Base-by-base conservation (phyloP, 768 basidiomycete genomes). In the Cubamyces sp. region DNA sequence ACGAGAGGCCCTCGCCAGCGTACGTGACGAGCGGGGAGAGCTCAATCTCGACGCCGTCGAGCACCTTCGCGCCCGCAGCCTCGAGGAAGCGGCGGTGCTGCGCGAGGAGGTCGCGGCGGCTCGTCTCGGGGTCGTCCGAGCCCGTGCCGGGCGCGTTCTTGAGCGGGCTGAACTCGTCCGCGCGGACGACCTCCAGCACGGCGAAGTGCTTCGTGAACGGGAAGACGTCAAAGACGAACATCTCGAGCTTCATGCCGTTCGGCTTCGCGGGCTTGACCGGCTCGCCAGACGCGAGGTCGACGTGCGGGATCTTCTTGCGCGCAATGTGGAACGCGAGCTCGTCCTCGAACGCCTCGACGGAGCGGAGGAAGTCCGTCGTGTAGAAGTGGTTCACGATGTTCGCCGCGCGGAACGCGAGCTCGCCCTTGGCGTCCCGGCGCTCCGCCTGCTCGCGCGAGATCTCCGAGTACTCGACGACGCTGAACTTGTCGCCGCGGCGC, bases 371-470 rank as follows among this genome's bases (percentile, higher is more conserved):
- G 25, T 80, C 74, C 34, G 90, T 90, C 42, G 95, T 95, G 79
- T 97, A 99, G 77, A 98, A 97, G 76, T 99, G 97, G 76, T 98
- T 98, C 70, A 84, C 97, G 72, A 99, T 98, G 77, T 99, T 99
- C 39, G 85, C 97, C 6, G 96, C 96, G 61, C 95, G 85, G 87
- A 95, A 98, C 23, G 85, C 77, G 55, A 99, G 84, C 59, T 94
- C 88, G 56, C 88, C 91, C 2, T 85, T 83, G 12, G 85, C 64
- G 64, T 90, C 84, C 47, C 87, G 87, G 62, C 83, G 79, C 72
- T 92, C 91, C 3, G 96, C 87, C 74, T 96, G 93, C 67, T 91
- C 93, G 66, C 84, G 81, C 8, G 91, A 85, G 70, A 99, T 93
- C 74, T 99, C 97, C 5, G 94, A 96, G 80, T 98, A 99, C 75